Conservation (phyloP, 345 rosid species). For the Hypericum perforatum region DNA sequence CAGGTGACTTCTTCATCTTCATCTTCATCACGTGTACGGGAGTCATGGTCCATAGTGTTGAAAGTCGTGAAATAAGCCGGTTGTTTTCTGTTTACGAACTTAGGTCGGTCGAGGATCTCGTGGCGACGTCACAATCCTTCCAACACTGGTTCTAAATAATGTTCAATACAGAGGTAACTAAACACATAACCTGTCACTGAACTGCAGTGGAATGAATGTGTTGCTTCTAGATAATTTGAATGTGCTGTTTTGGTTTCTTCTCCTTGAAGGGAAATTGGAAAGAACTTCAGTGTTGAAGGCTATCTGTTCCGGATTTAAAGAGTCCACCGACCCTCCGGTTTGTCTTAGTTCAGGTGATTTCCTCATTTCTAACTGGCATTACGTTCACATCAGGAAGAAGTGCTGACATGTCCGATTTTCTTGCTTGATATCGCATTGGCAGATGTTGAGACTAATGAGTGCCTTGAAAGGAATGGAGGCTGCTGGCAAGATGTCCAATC, state of each 20-base stretch:
- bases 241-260: conserved; percentile 10
- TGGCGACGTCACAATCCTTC: conserved; percentile 82
- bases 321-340: conserved; percentile 64
- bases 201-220: neutral
- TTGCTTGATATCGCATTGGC: conserved; percentile 11
- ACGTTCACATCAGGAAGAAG: neutral
- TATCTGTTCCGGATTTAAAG: conserved; percentile 80
- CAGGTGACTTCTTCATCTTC: conserved; percentile 45
- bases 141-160: conserved; percentile 70
- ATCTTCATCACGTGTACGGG: neutral
- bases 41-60: neutral
- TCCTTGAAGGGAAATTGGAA: conserved; percentile 57
- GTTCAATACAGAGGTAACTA: conserved; percentile 74
- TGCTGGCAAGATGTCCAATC: conserved; percentile 67
- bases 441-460: conserved; percentile 87
- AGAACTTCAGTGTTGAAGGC: conserved; percentile 76
- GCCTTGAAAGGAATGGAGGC: conserved; percentile 78
- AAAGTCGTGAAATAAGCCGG: neutral
- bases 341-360: conserved; percentile 61
- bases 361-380: conserved; percentile 2
- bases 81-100: conserved; percentile 6
- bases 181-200: neutral
- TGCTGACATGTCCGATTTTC: neutral
- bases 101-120: conserved; percentile 86
- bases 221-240: neutral